Conservation (phyloP, 257 asterid species). For the Nicotiana undulata region DNA sequence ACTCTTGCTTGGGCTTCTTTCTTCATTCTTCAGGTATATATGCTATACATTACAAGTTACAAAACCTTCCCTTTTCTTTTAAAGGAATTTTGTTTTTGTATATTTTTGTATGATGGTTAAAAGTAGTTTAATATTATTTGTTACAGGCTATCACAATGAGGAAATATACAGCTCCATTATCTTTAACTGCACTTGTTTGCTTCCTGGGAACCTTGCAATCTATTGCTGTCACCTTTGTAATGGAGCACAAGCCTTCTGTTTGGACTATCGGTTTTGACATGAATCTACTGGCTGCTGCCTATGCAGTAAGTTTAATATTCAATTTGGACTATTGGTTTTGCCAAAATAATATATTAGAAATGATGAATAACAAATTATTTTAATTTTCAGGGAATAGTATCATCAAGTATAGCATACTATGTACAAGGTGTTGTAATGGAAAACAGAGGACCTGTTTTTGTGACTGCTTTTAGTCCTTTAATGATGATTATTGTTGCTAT, state of each 20-base stretch:
- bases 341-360: no score
- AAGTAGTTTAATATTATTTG: neutral
- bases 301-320: constrained; percentile 69
- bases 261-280: constrained; percentile 85
- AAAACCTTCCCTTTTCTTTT: no score
- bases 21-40: constrained; percentile 73
- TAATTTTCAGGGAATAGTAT: constrained; percentile 66
- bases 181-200: constrained; percentile 73
- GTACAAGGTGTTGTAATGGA: constrained; percentile 87
- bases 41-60: no score
- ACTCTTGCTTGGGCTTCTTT: constrained; percentile 93
- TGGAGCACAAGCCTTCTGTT: constrained; percentile 67
- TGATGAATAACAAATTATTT: neutral
- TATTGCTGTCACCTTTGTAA: constrained; percentile 65
- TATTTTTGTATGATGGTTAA: neutral
- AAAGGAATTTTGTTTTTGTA: no score
- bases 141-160: constrained; percentile 57
- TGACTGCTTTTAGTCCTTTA: constrained; percentile 80
- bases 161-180: constrained; percentile 66
- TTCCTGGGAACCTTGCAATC: constrained; percentile 93
- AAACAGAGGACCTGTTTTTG: constrained; percentile 81
- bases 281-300: constrained; percentile 96
- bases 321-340: no score
- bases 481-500: constrained; percentile 94
- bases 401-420: constrained; percentile 89